A percentile compares a stretch with the other conserved stretches of the same genome.
Conservation (phyloP, 2,329 filamentous ascomycete species). For the Aspergillus ibericus region DNA sequence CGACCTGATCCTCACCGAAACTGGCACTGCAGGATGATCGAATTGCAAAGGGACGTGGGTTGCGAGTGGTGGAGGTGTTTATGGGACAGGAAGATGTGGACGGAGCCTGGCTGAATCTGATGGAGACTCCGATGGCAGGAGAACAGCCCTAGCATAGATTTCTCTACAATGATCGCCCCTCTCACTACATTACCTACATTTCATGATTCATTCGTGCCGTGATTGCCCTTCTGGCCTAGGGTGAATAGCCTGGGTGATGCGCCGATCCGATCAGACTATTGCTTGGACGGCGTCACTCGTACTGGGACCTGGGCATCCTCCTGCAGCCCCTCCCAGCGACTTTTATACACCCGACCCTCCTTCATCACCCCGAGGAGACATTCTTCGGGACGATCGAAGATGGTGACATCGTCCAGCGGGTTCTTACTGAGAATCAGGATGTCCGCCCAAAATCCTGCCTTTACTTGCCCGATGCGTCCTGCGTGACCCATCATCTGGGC, state of each 20-base stretch:
- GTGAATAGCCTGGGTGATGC: too few relatives aligned
- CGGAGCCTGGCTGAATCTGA: conserved; percentile 30
- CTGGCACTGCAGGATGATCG: conserved; percentile 50
- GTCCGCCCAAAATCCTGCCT: conserved; percentile 54
- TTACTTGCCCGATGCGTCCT: conserved; percentile 52
- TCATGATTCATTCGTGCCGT: too few relatives aligned
- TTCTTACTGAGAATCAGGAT: conserved; percentile 54
- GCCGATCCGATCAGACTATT: neutral
- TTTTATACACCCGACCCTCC: conserved; percentile 49
- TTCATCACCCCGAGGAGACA: conserved; percentile 55
- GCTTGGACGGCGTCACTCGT: neutral
- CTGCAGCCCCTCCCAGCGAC: neutral
- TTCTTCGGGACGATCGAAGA: conserved; percentile 52
- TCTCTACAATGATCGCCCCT: too few relatives aligned
- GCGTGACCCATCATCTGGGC: conserved; percentile 52
- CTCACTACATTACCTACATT: too few relatives aligned
- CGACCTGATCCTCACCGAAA: conserved; percentile 60
- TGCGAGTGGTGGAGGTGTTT: conserved; percentile 46
- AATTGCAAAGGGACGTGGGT: conserved; percentile 39
- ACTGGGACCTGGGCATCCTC: conserved; percentile 7
- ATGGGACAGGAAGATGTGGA: conserved; percentile 42
- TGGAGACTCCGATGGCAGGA: conserved; percentile 32
- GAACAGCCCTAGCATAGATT: conserved; percentile 10
- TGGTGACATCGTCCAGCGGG: conserved; percentile 56
- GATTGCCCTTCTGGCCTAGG: too few relatives aligned